phyloP scores from a whole-genome alignment of 345 rosid species.

The Gossypium raimondii region DNA sequence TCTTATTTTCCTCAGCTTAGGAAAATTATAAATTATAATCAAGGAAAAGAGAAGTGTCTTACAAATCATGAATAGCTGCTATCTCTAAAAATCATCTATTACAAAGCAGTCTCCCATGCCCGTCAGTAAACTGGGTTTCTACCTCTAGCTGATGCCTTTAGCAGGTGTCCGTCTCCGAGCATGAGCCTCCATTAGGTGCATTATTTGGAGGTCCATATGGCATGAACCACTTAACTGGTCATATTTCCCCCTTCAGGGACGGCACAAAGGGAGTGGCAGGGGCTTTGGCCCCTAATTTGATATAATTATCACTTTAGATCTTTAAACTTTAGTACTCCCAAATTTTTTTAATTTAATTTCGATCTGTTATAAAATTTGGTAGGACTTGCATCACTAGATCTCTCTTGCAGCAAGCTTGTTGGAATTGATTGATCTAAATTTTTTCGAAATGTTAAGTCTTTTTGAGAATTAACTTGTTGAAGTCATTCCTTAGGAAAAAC shows the following conservation, averaged over 20 bases:
- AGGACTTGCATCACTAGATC: not conserved
- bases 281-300: too few species aligned
- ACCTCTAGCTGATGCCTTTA: not conserved
- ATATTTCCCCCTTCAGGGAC: not conserved
- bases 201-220: not conserved
- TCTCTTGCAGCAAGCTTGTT: not conserved
- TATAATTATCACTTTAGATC: too few species aligned
- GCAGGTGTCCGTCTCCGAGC: not conserved
- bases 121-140: not conserved
- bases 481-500: slow-evolving; percentile 8
- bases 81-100: too few species aligned
- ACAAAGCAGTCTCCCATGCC: not conserved
- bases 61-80: too few species aligned
- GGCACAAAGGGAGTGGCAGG: too few species aligned
- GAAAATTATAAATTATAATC: too few species aligned
- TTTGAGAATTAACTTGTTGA: slow-evolving; percentile 18
- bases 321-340: too few species aligned
- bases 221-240: not conserved
- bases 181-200: not conserved
- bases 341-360: too few species aligned
- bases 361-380: not conserved
- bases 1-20: too few species aligned
- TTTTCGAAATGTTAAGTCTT: slow-evolving; percentile 8
- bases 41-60: too few species aligned
- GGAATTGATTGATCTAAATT: not conserved